Evolutionary conservation across 495 filamentous ascomycete species (phyloP).

Genomic region (Penicillium nucicola): DNA sequence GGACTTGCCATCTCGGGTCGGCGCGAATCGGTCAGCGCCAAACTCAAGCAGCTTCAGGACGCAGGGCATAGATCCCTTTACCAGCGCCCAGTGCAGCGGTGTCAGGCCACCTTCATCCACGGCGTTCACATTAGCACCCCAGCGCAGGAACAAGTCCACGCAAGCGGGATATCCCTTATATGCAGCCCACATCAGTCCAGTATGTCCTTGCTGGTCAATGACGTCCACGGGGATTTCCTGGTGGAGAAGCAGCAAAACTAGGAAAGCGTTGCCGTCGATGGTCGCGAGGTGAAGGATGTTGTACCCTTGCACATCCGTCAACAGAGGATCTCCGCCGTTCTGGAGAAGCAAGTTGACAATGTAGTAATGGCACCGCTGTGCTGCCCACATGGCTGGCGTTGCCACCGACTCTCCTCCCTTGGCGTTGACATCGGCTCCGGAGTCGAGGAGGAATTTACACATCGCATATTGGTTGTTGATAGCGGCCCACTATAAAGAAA

Average conservation of each 20-base stretch:
- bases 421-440: constrained; percentile 87
- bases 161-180: constrained; percentile 92
- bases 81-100: constrained; percentile 93
- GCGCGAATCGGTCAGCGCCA: constrained; percentile 84
- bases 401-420: constrained; percentile 92
- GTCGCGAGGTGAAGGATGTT: constrained; percentile 96
- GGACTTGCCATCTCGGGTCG: constrained; percentile 83
- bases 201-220: constrained; percentile 83
- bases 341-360: constrained; percentile 76
- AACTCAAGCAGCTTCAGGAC: constrained; percentile 92
- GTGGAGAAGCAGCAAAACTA: constrained; percentile 83
- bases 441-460: constrained; percentile 90
- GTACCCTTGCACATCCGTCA: constrained; percentile 90
- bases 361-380: constrained; percentile 90
- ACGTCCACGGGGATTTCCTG: constrained; percentile 92
- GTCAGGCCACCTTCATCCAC: constrained; percentile 89
- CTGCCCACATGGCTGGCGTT: constrained; percentile 95
- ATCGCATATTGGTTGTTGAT: constrained; percentile 97
- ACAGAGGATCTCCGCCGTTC: constrained; percentile 82
- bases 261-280: constrained; percentile 93
- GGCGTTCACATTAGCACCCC: constrained; percentile 91
- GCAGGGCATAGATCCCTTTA: constrained; percentile 81
- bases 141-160: constrained; percentile 89
- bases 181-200: constrained; percentile 95
- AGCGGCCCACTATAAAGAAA: constrained; percentile 79